Evolutionary conservation across 495 filamentous ascomycete genomes (phyloP).

Genomic region (Margaritispora aquatica): DNA sequence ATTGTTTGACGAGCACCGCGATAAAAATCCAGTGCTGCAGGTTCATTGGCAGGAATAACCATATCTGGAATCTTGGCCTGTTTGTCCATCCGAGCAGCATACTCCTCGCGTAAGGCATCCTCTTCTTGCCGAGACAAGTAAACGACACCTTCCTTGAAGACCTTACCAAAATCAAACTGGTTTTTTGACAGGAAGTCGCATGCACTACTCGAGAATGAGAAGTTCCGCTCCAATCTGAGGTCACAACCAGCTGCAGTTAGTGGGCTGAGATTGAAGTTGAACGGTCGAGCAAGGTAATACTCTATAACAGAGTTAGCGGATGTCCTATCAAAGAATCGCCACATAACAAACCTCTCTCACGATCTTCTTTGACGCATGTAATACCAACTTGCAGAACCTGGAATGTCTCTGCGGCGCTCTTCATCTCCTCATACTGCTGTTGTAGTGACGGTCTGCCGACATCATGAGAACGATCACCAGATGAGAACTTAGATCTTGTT

Average conservation of each 20-base stretch:
- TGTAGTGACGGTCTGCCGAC: constrained; percentile 39
- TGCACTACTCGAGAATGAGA: constrained; percentile 38
- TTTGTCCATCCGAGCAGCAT: constrained; percentile 28
- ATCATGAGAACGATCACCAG: constrained; percentile 1
- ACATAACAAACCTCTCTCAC: constrained; percentile 31
- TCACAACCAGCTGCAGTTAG: constrained; percentile 24
- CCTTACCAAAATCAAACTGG: constrained; percentile 53
- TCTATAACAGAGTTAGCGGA: constrained; percentile 24
- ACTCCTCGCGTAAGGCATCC: constrained; percentile 31
- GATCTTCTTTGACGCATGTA: constrained; percentile 55
- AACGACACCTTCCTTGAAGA: constrained; percentile 53
- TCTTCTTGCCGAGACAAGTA: constrained; percentile 69
- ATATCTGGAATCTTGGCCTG: constrained; percentile 36
- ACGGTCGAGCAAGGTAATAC: constrained; percentile 57
- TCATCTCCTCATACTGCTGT: constrained; percentile 59
- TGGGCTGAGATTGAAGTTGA: constrained; percentile 63
- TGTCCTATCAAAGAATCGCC: background rate
- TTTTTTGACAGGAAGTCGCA: constrained; percentile 56
- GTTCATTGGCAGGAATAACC: constrained; percentile 41
- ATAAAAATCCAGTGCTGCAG: constrained; percentile 52
- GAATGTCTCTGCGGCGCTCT: constrained; percentile 60
- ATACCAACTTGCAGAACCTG: constrained; percentile 73
- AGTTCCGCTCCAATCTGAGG: constrained; percentile 29
- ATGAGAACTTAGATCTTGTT: background rate
- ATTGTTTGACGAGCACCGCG: constrained; percentile 41